These are phyloP conservation scores for Metschnikowia lachancei DNA, from an alignment of 805 yeast genomes.

Conservation along the genomic window DNA sequence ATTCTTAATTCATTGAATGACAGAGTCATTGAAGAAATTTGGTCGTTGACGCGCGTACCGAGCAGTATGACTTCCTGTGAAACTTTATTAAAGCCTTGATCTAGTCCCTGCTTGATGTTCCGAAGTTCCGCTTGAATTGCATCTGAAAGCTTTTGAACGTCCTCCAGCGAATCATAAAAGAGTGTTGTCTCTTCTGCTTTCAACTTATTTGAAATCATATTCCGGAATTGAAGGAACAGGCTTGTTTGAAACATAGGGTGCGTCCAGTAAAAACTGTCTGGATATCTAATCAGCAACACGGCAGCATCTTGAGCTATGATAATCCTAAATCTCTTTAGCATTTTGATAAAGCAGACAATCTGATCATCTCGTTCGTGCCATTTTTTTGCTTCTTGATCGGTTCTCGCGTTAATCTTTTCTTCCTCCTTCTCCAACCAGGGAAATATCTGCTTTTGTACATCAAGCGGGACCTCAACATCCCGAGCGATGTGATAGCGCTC, in stretches of 20 bases:
- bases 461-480: conserved; percentile 6
- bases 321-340: conserved; percentile 5
- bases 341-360: conserved; percentile 1
- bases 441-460: conserved; percentile 4
- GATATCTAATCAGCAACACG: neutral
- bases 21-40: no score
- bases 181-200: no score
- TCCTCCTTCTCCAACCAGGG: conserved; percentile 9
- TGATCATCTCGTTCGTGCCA: neutral
- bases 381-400: neutral
- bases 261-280: neutral
- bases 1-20: no score
- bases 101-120: no score
- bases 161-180: no score
- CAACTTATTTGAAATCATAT: no score
- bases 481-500: conserved; percentile 7
- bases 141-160: no score
- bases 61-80: no score
- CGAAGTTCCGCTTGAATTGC: no score
- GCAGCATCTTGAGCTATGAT: conserved; percentile 8
- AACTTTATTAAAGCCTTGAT: no score
- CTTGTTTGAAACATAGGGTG: neutral
- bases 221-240: no score
- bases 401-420: neutral
- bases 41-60: no score